Evolutionary conservation across 169 alveolate species (phyloP).

Genomic region (Plasmodium chabaudi): DNA sequence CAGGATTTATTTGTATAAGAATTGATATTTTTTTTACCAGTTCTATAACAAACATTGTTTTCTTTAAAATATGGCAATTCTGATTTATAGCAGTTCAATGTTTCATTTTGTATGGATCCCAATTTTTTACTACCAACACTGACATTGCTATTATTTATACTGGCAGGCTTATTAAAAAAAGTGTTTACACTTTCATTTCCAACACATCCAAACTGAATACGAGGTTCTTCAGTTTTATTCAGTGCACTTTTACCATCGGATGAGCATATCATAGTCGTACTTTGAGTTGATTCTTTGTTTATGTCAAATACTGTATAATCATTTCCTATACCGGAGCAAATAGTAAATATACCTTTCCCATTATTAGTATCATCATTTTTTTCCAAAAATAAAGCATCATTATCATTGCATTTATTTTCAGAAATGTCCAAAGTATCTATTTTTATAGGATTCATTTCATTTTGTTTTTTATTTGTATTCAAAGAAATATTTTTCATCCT

Average conservation of each 20-base stretch:
- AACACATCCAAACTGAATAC: too few relatives aligned
- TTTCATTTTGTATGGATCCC: conserved; percentile 8
- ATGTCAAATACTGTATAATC: neutral
- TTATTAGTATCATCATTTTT: neutral
- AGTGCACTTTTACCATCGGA: neutral
- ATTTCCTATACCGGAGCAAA: neutral
- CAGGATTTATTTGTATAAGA: neutral
- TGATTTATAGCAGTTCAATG: conserved; percentile 25
- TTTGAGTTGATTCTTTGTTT: conserved; percentile 6
- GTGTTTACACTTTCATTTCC: neutral
- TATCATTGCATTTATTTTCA: neutral
- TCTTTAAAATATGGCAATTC: conserved; percentile 13
- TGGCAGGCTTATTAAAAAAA: neutral
- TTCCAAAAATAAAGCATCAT: neutral
- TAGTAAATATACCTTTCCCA: neutral
- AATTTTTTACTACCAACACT: neutral
- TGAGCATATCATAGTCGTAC: neutral
- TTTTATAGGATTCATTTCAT: neutral
- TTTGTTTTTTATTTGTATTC: neutral
- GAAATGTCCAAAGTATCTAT: neutral
- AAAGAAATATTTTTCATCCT: neutral
- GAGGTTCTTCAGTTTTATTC: neutral
- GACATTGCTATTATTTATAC: neutral
- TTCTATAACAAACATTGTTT: neutral
- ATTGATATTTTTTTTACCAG: neutral